Conservation (phyloP, 768 basidiomycete species). For the Lentinula sp. region DNA sequence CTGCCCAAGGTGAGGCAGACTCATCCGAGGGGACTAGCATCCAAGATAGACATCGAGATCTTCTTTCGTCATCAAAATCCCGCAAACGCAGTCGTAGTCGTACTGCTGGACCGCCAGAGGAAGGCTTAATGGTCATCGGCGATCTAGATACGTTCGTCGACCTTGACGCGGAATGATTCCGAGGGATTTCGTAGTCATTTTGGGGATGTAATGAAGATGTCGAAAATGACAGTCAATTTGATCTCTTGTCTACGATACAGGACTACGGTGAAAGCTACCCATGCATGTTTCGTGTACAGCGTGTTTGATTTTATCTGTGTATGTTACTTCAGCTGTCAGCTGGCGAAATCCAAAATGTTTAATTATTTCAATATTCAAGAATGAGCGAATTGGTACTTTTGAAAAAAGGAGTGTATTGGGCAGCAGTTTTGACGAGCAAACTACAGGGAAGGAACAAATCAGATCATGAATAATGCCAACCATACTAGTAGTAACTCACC, state of each 20-base stretch:
- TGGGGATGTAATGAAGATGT: neutral
- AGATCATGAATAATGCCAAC: no score
- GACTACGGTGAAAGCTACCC: no score
- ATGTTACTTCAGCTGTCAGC: no score
- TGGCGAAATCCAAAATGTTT: no score
- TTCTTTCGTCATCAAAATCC: neutral
- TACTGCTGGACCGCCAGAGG: conserved; percentile 9
- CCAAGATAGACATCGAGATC: neutral
- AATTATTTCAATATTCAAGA: no score
- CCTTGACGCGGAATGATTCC: neutral
- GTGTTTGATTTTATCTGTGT: no score
- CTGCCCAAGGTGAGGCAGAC: neutral
- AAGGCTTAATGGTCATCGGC: conserved; percentile 18
- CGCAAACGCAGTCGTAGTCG: conserved; percentile 20
- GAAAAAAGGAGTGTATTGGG: no score
- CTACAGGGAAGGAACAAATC: neutral
- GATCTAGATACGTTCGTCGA: conserved; percentile 13
- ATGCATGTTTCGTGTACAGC: no score
- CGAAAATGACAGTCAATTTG: neutral
- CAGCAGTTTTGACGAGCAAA: no score
- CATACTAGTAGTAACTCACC: neutral
- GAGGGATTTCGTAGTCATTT: no score
- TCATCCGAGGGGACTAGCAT: neutral
- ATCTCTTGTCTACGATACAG: no score
- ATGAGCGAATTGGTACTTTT: no score